Evolutionary conservation across 441 rosid species (phyloP).

Genomic region (Hura crepitans): DNA sequence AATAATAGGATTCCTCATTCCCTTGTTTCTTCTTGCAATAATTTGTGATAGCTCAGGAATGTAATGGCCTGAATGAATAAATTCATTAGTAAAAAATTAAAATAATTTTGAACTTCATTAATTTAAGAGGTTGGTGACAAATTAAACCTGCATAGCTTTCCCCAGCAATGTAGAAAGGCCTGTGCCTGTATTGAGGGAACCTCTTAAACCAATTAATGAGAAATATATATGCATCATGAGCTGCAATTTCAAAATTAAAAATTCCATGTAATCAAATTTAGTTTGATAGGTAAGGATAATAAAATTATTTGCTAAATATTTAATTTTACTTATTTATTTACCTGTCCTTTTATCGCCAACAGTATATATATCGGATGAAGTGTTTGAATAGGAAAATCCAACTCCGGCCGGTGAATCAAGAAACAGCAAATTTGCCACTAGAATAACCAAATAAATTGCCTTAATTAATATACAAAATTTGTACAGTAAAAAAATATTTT

Average conservation of each 20-base stretch:
- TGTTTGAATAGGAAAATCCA: conserved; percentile 85
- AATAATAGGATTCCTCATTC: conserved; percentile 47
- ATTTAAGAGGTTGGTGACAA: neutral
- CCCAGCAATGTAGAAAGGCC: conserved; percentile 74
- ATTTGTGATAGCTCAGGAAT: conserved; percentile 78
- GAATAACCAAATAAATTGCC: conserved; percentile 5
- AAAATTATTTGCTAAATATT: neutral
- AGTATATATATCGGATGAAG: conserved; percentile 50
- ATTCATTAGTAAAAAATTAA: neutral
- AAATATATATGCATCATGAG: conserved; percentile 62
- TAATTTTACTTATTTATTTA: conserved; percentile 2
- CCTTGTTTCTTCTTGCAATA: conserved; percentile 50
- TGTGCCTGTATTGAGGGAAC: conserved; percentile 63
- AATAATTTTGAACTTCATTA: too few relatives aligned
- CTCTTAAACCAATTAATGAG: conserved; percentile 68
- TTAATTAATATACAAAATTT: neutral
- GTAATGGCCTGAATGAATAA: conserved; percentile 60
- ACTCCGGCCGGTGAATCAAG: conserved; percentile 92
- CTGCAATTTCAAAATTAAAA: conserved; percentile 32
- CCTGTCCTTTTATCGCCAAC: conserved; percentile 75
- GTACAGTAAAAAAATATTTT: too few relatives aligned
- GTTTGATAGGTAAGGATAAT: neutral
- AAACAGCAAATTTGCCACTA: conserved; percentile 78
- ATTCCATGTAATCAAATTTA: neutral
- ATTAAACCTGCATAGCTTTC: conserved; percentile 79